Evolutionary conservation across 352 stramenopile genomes (phyloP), one percentile per base, ranked within the genome.

Genomic region (Elongisporangium anandrum): DNA sequence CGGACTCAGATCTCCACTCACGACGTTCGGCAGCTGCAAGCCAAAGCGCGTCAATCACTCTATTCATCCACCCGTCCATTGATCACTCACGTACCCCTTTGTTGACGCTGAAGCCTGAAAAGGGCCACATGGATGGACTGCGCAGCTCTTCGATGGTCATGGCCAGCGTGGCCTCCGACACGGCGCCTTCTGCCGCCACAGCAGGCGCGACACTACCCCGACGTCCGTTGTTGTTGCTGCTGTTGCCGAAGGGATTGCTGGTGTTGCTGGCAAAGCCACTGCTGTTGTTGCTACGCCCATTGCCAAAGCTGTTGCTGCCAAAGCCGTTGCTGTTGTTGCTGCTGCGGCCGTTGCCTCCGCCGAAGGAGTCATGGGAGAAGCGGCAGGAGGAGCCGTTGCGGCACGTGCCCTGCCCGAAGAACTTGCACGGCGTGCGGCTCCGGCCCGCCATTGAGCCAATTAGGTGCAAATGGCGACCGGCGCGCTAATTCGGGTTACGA

Each of bases 321-420:
- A 67, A 68, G 24, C 59, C 52, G 47, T 59, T 61, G 38, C 21
- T 60, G 50, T 56, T 61, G 20, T 50, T 39, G 13, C 41, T 53
- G 15, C 57, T 64, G 48, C 58, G 66, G 29, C 60, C 54, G 54
- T 52, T 63, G 45, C 56, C 57, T 26, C 48, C 38, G 19, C 68
- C 60, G 47, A 67, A 67, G 1, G 69, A 50, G 4, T 73, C 72
- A 61, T 90, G 81, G 13, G 73, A 77, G 65, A 89, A 91, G 61
- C 75, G 79, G 66, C 81, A 91, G 60, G 66, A 76, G 65, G 63
- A 72, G 65, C 81, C 81, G 56, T 89, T 89, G 71, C 79, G 79
- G 68, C 81, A 91, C 13, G 60, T 85, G 60, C 81, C 81, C 64
- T 87, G 77, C 23, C 70, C 56, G 66, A 86, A 91, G 68, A 89